A percentile compares a stretch with the other conserved stretches of the same genome.
phyloP scores from a whole-genome alignment of 2,329 filamentous ascomycete species.

The Chaetomiaceae sp. region DNA sequence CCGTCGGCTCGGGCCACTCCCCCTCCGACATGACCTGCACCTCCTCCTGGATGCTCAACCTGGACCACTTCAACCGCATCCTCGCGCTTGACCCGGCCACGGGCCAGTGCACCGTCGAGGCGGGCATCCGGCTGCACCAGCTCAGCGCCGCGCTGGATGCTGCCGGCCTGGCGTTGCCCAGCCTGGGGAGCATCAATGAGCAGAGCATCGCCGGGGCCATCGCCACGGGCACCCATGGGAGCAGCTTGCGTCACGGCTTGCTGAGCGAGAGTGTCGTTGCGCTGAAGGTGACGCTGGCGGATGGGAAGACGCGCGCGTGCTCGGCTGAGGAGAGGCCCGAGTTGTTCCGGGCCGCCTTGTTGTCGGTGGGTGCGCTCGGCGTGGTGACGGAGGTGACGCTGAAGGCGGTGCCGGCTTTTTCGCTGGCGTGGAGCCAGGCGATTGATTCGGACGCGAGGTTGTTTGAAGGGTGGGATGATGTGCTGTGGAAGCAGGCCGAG shows the following conservation, averaged over 20 bases:
- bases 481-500: constrained; percentile 78
- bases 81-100: constrained; percentile 63
- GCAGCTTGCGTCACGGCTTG: constrained; percentile 76
- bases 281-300: constrained; percentile 75
- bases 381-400: constrained; percentile 89
- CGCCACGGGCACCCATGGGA: constrained; percentile 89
- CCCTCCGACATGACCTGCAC: constrained; percentile 90
- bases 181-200: constrained; percentile 89
- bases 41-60: constrained; percentile 88
- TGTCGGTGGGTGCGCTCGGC: constrained; percentile 84
- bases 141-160: constrained; percentile 70
- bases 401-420: constrained; percentile 72
- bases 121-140: constrained; percentile 77
- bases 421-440: constrained; percentile 81
- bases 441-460: constrained; percentile 67
- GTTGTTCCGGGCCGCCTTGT: constrained; percentile 81
- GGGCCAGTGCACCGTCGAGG: constrained; percentile 70
- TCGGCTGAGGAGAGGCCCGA: constrained; percentile 63
- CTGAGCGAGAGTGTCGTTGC: constrained; percentile 73
- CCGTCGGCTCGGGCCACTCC: constrained; percentile 87
- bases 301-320: constrained; percentile 70
- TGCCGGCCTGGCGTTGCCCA: constrained; percentile 78
- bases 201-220: constrained; percentile 93
- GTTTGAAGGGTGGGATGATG: constrained; percentile 64
- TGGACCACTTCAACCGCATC: constrained; percentile 76